These are phyloP conservation scores for Boletus sp. DNA, from an alignment of 768 basidiomycete species.

Conservation along the genomic window DNA sequence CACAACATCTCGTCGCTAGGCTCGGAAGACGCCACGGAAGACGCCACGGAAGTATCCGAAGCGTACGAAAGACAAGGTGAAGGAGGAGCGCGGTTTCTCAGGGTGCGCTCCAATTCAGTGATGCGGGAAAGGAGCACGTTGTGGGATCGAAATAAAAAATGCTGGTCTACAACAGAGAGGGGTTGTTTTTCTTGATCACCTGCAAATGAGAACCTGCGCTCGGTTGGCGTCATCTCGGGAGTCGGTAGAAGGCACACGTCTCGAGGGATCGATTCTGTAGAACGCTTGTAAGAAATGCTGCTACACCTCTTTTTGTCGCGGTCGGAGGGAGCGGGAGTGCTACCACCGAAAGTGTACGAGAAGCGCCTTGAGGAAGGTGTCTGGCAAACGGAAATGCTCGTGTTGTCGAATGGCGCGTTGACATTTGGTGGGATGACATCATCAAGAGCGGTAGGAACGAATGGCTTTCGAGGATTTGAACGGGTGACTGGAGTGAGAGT, in stretches of 20 bases:
- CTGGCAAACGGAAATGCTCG: constrained; percentile 2
- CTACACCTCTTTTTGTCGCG: constrained; percentile 48
- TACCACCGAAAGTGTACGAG: constrained; percentile 25
- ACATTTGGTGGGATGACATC: constrained; percentile 27
- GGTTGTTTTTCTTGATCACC: constrained; percentile 39
- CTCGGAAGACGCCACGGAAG: constrained; percentile 40
- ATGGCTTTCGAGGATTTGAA: constrained; percentile 38
- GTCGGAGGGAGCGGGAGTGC: constrained; percentile 23
- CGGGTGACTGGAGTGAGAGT: constrained; percentile 50
- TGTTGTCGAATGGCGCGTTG: background rate
- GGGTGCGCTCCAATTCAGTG: constrained; percentile 71
- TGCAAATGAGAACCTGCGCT: constrained; percentile 39
- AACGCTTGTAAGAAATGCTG: constrained; percentile 73
- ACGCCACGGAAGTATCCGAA: constrained; percentile 39
- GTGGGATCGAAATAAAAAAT: constrained; percentile 85
- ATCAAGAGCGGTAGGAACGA: constrained; percentile 1
- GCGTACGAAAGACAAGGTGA: constrained; percentile 52
- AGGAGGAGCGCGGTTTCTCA: constrained; percentile 40
- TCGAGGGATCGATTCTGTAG: constrained; percentile 33
- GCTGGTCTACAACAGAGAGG: constrained; percentile 71
- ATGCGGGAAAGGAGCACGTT: constrained; percentile 79
- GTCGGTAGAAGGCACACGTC: constrained; percentile 56
- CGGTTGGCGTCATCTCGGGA: constrained; percentile 71
- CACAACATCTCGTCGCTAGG: constrained; percentile 77
- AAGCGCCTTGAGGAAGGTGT: constrained; percentile 23